A percentile compares a stretch with the other conserved stretches of the same genome.
phyloP scores from a whole-genome alignment of 78 protist genomes.

The Protostelium mycophagum region DNA sequence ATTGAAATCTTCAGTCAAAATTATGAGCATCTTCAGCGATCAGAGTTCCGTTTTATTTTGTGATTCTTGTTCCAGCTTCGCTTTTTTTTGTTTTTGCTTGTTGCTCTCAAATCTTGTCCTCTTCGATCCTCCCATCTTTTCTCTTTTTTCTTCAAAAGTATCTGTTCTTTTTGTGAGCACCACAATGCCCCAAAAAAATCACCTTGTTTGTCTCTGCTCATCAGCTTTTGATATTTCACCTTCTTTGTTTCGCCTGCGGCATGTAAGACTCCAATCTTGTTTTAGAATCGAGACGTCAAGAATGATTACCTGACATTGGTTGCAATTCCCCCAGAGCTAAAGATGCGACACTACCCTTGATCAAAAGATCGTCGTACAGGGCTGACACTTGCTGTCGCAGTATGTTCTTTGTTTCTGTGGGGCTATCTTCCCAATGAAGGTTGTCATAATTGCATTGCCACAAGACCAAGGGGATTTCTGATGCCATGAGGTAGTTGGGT shows the following conservation, averaged over 20 bases:
- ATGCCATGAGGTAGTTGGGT: conserved; percentile 60
- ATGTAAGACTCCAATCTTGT: too few species aligned
- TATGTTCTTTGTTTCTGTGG: not conserved
- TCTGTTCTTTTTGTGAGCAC: not conserved
- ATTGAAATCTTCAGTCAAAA: too few species aligned
- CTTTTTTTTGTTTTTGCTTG: not conserved
- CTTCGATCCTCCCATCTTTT: not conserved
- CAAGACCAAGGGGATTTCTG: conserved; percentile 49
- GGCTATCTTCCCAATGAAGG: not conserved
- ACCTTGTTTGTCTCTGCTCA: not conserved
- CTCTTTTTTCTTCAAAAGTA: not conserved
- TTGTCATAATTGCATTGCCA: conserved; percentile 53
- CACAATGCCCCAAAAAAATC: not conserved
- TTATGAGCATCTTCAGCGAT: too few species aligned
- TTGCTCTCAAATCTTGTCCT: not conserved
- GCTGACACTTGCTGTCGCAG: not conserved
- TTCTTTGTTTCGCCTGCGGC: not conserved
- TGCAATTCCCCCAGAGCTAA: not conserved
- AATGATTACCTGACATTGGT: not conserved
- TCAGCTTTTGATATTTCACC: not conserved
- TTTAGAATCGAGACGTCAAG: too few species aligned
- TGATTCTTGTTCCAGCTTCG: too few species aligned
- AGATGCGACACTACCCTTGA: not conserved
- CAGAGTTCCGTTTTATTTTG: too few species aligned
- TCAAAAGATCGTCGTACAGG: not conserved